Evolutionary conservation across 1,139 yeast genomes (phyloP).

Genomic region (Geotrichum restrictum): DNA sequence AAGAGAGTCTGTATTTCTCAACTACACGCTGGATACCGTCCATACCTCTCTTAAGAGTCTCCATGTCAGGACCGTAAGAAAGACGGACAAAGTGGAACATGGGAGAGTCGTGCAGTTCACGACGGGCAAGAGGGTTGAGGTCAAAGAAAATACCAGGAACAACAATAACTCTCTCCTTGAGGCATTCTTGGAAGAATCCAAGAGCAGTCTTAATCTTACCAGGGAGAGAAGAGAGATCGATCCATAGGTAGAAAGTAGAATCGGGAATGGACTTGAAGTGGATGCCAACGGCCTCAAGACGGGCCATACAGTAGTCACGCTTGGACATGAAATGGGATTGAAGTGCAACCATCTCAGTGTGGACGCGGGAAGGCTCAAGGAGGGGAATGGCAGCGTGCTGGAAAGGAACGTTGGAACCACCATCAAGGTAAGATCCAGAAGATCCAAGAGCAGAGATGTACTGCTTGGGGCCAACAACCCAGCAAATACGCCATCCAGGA

Average conservation of each 20-base stretch:
- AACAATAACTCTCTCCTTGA: slow-evolving; percentile 59
- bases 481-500: slow-evolving; percentile 69
- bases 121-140: slow-evolving; percentile 60
- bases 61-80: slow-evolving; percentile 62
- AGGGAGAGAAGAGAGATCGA: slow-evolving; percentile 56
- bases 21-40: slow-evolving; percentile 62
- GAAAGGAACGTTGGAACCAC: slow-evolving; percentile 64
- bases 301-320: slow-evolving; percentile 54
- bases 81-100: slow-evolving; percentile 63
- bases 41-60: slow-evolving; percentile 56
- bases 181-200: slow-evolving; percentile 66
- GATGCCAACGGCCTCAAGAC: slow-evolving; percentile 58
- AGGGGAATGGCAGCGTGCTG: slow-evolving; percentile 61
- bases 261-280: slow-evolving; percentile 53
- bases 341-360: slow-evolving; percentile 55
- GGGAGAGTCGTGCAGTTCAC: slow-evolving; percentile 57
- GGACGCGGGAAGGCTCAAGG: slow-evolving; percentile 52
- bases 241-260: slow-evolving; percentile 64
- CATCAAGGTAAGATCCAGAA: slow-evolving; percentile 63
- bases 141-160: slow-evolving; percentile 69
- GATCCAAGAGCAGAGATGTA: slow-evolving; percentile 57
- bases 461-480: slow-evolving; percentile 66
- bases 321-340: slow-evolving; percentile 60
- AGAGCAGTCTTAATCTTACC: slow-evolving; percentile 58
- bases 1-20: slow-evolving; percentile 32